These are phyloP conservation scores for Pseudomassariella vexata DNA, from an alignment of 2,329 filamentous ascomycete species.

Conservation along the genomic window DNA sequence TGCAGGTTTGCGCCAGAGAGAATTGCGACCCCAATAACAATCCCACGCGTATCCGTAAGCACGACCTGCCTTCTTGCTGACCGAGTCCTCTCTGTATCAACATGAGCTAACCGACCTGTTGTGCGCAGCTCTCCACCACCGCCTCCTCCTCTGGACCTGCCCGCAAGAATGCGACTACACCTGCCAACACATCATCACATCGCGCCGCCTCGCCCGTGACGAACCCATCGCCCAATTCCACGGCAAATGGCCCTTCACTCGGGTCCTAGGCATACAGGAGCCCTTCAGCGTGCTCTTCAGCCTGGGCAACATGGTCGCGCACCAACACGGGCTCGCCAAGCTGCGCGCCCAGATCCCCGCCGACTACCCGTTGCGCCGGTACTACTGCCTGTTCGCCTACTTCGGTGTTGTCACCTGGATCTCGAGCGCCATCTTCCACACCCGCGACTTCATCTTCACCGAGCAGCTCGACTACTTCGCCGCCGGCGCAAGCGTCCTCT, in stretches of 20 bases:
- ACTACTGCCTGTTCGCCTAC: slow-evolving; percentile 75
- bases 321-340: slow-evolving; percentile 68
- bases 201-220: slow-evolving; percentile 58
- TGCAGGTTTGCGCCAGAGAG: slow-evolving; percentile 69
- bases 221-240: slow-evolving; percentile 84
- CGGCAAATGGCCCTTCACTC: slow-evolving; percentile 96
- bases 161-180: slow-evolving; percentile 94
- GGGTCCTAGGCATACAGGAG: slow-evolving; percentile 89
- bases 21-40: slow-evolving; percentile 66
- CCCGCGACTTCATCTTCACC: slow-evolving; percentile 75
- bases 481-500: slow-evolving; percentile 83
- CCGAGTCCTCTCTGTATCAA: background rate
- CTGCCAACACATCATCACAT: slow-evolving; percentile 89
- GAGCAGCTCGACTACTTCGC: slow-evolving; percentile 97
- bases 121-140: slow-evolving; percentile 68
- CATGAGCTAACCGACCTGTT: slow-evolving; percentile 8
- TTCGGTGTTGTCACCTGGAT: slow-evolving; percentile 80
- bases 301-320: slow-evolving; percentile 82
- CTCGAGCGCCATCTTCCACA: slow-evolving; percentile 89
- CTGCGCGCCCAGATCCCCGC: slow-evolving; percentile 65
- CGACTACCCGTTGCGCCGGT: slow-evolving; percentile 70
- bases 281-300: slow-evolving; percentile 92
- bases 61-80: background rate
- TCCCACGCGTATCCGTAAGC: slow-evolving; percentile 64
- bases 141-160: slow-evolving; percentile 88